Base-by-base conservation (phyloP, 352 stramenopile genomes). In the Phytophthora meadii region DNA sequence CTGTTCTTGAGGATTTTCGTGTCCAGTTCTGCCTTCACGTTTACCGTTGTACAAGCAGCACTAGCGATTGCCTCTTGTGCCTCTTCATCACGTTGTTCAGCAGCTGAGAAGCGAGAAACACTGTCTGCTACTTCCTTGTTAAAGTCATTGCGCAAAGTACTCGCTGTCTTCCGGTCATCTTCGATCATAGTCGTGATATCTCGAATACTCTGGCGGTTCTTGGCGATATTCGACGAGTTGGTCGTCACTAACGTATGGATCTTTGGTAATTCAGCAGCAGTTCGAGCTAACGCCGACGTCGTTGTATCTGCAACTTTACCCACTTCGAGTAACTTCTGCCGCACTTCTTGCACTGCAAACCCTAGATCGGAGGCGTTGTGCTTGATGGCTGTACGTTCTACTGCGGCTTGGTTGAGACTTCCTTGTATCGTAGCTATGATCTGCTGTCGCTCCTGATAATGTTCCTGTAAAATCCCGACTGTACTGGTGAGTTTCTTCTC, bases 241-340 rank as follows among this genome's bases (percentile, higher is more conserved):
- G 70, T 86, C 0, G 60, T 62, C 22, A 77, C 67, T 0, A 84
- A 66, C 8, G 63, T 61, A 22, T 86, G 71, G 5, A 89, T 54
- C 46, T 89, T 89, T 7, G 74, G 70, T 17, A 91, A 67, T 57
- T 91, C 82, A 1, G 74, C 63, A 0, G 72, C 74, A 1, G 80
- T 79, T 1, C 78, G 79, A 10, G 53, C 56, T 15, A 89, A 64
- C 22, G 68, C 72, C 15, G 78, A 24, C 15, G 89, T 77, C 0
- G 76, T 86, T 3, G 74, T 77, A 4, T 70, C 47, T 5, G 74
- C 71, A 48, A 78, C 48, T 28, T 84, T 84, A 44, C 34, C 56
- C 28, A 91, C 72, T 14, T 84, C 78, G 11, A 65, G 63, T 14
- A 91, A 44, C 25, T 73, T 79, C 28, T 81, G 80, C 57, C 87